Evolutionary conservation across 345 rosid species (phyloP), one percentile per base, ranked within the genome.

Genomic region (Eucalyptus curtisii): DNA sequence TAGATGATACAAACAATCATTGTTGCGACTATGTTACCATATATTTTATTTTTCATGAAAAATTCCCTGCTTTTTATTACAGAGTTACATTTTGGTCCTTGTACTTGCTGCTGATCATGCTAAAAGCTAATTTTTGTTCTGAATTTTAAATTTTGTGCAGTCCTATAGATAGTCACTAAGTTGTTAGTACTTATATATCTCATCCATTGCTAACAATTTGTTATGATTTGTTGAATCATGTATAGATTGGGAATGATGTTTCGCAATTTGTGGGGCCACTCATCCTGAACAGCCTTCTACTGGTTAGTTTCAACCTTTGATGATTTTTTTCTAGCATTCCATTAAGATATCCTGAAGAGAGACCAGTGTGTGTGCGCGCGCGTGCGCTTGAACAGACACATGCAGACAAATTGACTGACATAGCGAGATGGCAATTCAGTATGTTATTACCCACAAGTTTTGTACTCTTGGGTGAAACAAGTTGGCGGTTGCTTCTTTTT

Each of bases 181-280:
- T 76, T 71, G 27, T 37, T 37, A 19, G 42, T 71, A 71, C 82
- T 76, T 37, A 76, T 37, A 2, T n/a, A 37, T 76, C 47, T 37
- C 80, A 31, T 50, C 33, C 59, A 49, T 88, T 81, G 52, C 82
- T 45, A 30, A 82, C 47, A 20, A 27, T 37, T 52, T 40, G 44
- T 44, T 80, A 17, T 71, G 30, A 76, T 86, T 40, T 59, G 89
- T 85, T 86, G 30, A 68, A 27, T 25, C 81, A 82, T 89, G 84
- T 86, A 88, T 88, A 98, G 99, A 95, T 98, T 91, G 96, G 96
- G 90, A 98, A 98, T 90, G 99, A 98, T 91, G 90, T 93, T 90
- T 96, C 99, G 49, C 99, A 98, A 88, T 98, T 98, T 91, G 97
- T 96, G 89, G 99, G 99, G 88, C 99, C 99, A 20, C 97, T 98